Evolutionary conservation across 805 yeast genomes (phyloP).

Genomic region (Zygosaccharomyces bailii): DNA sequence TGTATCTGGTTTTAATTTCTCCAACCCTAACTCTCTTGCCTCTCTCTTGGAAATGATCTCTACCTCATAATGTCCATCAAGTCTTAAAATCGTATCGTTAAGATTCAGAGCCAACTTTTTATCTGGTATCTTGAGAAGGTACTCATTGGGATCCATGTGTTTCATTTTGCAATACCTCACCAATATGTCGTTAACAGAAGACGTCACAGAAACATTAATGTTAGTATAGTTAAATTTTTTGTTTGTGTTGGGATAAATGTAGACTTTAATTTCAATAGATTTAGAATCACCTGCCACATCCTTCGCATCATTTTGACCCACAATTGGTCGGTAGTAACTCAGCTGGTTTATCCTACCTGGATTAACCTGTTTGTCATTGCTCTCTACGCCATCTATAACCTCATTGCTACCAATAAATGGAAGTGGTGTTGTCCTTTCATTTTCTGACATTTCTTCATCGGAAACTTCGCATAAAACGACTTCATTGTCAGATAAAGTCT

Average conservation of each 20-base stretch:
- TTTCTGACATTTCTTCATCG: constrained; percentile 43
- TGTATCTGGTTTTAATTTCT: constrained; percentile 30
- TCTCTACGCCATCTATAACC: constrained; percentile 8
- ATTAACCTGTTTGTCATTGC: constrained; percentile 11
- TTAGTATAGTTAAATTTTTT: constrained; percentile 31
- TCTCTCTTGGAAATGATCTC: constrained; percentile 44
- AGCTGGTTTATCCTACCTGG: constrained; percentile 29
- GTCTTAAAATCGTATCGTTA: constrained; percentile 40
- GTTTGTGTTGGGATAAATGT: constrained; percentile 34
- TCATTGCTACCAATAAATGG: constrained; percentile 35
- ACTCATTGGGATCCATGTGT: constrained; percentile 37
- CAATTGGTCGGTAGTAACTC: constrained; percentile 39
- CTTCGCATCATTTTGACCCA: constrained; percentile 23
- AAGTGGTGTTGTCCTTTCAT: constrained; percentile 54
- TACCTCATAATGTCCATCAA: constrained; percentile 41
- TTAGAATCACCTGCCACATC: constrained; percentile 28
- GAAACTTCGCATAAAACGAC: constrained; percentile 67
- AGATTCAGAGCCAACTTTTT: constrained; percentile 35
- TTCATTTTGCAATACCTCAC: constrained; percentile 37
- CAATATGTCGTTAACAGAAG: constrained; percentile 38
- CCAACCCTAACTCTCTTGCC: constrained; percentile 38
- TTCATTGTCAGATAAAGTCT: constrained; percentile 76
- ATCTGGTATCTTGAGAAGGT: constrained; percentile 35
- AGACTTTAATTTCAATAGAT: constrained; percentile 33
- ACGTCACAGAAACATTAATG: constrained; percentile 35